phyloP scores from a whole-genome alignment of 352 stramenopile species.

The Poterioochromonas sp. region DNA sequence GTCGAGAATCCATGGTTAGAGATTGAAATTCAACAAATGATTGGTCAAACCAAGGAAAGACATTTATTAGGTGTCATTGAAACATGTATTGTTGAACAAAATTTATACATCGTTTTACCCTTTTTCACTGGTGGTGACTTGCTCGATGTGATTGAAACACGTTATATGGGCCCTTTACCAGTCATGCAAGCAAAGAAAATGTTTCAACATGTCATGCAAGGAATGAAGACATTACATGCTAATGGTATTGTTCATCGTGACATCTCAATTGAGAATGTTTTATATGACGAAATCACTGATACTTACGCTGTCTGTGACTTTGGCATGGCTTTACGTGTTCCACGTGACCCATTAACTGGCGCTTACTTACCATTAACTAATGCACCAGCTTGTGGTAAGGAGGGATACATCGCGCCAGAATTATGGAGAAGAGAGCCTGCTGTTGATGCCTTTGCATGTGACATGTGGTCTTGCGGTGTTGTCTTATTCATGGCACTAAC shows the following conservation, averaged over 20 bases:
- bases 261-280: conserved; percentile 92
- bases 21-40: not conserved
- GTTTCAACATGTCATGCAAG: conserved; percentile 30
- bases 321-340: conserved; percentile 60
- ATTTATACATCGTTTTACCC: not conserved
- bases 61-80: not conserved
- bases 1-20: not conserved
- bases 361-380: not conserved
- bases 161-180: not conserved
- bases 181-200: not conserved
- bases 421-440: conserved; percentile 50
- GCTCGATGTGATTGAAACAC: not conserved
- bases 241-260: conserved; percentile 77
- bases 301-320: conserved; percentile 66
- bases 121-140: not conserved
- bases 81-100: not conserved
- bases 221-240: conserved; percentile 56
- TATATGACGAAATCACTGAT: conserved; percentile 64
- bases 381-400: conserved; percentile 82
- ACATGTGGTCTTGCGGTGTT: conserved; percentile 82
- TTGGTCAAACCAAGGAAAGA: not conserved
- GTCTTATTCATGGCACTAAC: conserved; percentile 87
- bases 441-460: conserved; percentile 61
- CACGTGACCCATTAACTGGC: conserved; percentile 29
- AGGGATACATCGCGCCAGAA: conserved; percentile 94